phyloP scores from a whole-genome alignment of 2,329 filamentous ascomycete genomes.

The Penicillium sp. region DNA sequence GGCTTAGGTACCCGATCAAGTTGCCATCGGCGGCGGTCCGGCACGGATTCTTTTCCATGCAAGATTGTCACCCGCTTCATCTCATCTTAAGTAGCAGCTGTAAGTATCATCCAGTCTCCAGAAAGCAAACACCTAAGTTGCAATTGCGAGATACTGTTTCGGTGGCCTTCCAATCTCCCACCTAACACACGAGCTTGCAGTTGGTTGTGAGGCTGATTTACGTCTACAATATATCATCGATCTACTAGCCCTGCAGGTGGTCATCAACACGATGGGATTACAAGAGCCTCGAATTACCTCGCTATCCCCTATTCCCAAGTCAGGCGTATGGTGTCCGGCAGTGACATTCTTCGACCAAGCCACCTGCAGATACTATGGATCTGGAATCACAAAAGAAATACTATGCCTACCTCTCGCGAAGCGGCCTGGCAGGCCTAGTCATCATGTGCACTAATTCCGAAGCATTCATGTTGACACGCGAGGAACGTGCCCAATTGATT shows the following conservation, averaged over 20 bases:
- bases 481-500: slow-evolving; percentile 61
- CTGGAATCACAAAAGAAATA: slow-evolving; percentile 53
- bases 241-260: too few species aligned
- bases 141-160: too few species aligned
- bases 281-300: slow-evolving; percentile 6
- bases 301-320: slow-evolving; percentile 21
- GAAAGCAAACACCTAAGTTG: too few species aligned
- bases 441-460: slow-evolving; percentile 60
- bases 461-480: slow-evolving; percentile 60
- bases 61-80: neutral
- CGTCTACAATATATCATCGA: neutral
- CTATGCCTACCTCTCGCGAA: slow-evolving; percentile 54
- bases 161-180: too few species aligned
- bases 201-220: too few species aligned
- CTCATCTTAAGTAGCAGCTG: neutral
- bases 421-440: slow-evolving; percentile 55
- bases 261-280: neutral
- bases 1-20: too few species aligned
- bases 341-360: slow-evolving; percentile 57
- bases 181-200: too few species aligned
- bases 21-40: neutral
- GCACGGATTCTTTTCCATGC: slow-evolving; percentile 13
- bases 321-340: slow-evolving; percentile 55
- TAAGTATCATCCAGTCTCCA: too few species aligned
- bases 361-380: slow-evolving; percentile 50